Evolutionary conservation across 306 rosid genomes (phyloP), one percentile per base, ranked within the genome.

Genomic region (Trifolium fragiferum): DNA sequence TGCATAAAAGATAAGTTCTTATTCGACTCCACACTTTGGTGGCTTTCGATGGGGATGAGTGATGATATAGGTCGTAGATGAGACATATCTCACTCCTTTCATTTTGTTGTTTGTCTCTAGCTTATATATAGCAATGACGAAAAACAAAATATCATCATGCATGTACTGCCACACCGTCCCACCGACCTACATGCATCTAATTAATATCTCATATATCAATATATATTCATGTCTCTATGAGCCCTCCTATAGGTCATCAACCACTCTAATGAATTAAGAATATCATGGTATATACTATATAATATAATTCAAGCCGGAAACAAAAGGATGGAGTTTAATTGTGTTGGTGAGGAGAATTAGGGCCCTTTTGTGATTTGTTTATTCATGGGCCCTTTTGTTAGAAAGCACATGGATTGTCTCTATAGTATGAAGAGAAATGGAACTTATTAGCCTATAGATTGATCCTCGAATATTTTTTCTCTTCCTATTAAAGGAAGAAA

Each of bases 331-430:
- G 69, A n/a, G 58, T 68, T 80, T n/a, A n/a, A n/a, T n/a, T 15
- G 53, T 30, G 67, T 72, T 32, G 68, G 70, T 65, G 71, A 74
- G 66, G 68, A 81, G 68, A 54, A 81, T 62, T 69, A 12, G 47
- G 74, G n/a, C 49, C 70, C 61, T 15, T 40, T 54, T 40, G 20
- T 9, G 6, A 61, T 69, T 66, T 81, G 23, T 70, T 53, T 23
- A 30, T 70, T 57, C n/a, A 20, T 44, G 60, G 64, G 50, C 66
- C 60, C 70, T 60, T 37, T 41, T 75, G 64, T 41, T 75, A 23
- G 67, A 47, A 68, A 55, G 78, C 89, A 89, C 85, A 82, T 87
- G 91, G 69, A 59, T 78, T 85, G 88, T 81, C 77, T 40, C 37
- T 54, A 20, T 50, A 65, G 49, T 66, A 54, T 40, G 30, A 19